Evolutionary conservation across 495 filamentous ascomycete species (phyloP), one percentile per base, ranked within the genome.

Genomic region (Platismatia glauca): DNA sequence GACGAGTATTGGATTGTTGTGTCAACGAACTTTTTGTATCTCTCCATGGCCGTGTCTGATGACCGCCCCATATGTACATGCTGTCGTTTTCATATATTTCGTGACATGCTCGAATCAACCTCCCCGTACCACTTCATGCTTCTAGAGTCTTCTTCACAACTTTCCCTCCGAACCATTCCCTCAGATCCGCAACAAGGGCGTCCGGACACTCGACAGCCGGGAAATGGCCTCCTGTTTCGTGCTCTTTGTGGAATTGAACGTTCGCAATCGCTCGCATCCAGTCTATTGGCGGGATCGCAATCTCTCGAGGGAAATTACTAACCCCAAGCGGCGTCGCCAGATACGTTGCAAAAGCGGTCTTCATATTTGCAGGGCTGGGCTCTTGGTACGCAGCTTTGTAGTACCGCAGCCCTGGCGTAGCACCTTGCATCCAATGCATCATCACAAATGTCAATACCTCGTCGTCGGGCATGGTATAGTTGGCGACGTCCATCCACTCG

Each of bases 191-290:
- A 22, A 72, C 68, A 48, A 76, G 71, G 44, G 68, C 22, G 29
- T 74, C 68, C 31, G 74, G 74, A 52, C 69, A 60, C 63, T 76
- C 75, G 57, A 69, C 68, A 20, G 73, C 71, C 3, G 75, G 72
- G 62, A 77, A 77, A 66, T 77, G 75, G 1, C 73, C 75, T 20
- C 74, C 74, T 37, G 57, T 57, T n/a, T 71, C 69, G 66, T 77
- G 70, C 27, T 71, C 60, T 27, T 55, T 70, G 62, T 11, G 46
- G 59, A 16, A 66, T 58, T 55, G 59, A 31, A 60, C 35, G 33
- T 68, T 67, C 13, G 65, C 67, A 29, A 64, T 57, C 37, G 66
- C 61, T 44, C 59, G 66, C 24, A 66, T 65, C 35, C 68, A 67
- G 35, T 70, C 69, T 13, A 57, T 60, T 11, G 69, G 71, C 53